A percentile compares a stretch with the other conserved stretches of the same genome.
phyloP scores from a whole-genome alignment of 2,329 filamentous ascomycete species.

The Curvularia sp. region DNA sequence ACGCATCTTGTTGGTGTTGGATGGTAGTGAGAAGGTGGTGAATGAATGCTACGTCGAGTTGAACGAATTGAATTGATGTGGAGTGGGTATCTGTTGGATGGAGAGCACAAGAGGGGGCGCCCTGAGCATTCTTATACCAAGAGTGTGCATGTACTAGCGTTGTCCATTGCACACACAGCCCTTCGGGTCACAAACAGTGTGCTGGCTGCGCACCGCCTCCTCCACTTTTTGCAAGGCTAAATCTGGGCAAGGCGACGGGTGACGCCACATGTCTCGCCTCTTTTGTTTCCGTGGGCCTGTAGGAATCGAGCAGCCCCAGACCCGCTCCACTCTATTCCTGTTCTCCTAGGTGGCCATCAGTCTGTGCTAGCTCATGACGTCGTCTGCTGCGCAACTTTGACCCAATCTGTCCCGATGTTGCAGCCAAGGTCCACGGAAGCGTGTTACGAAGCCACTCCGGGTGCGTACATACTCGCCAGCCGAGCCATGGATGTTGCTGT shows the following conservation, averaged over 20 bases:
- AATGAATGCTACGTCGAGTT: conserved; percentile 1
- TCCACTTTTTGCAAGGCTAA: conserved; percentile 21
- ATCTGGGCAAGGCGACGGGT: conserved; percentile 24
- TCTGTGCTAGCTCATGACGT: conserved; percentile 10
- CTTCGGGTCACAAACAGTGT: conserved; percentile 28
- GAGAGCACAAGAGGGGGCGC: conserved; percentile 18
- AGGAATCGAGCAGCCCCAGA: background rate
- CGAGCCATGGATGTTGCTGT: background rate
- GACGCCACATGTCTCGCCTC: conserved; percentile 31
- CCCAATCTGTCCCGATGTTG: background rate
- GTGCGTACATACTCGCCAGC: background rate
- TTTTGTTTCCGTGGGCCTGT: conserved; percentile 4
- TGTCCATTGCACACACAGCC: conserved; percentile 13
- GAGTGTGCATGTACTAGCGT: conserved; percentile 20
- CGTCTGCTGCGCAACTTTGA: background rate
- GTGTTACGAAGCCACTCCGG: background rate
- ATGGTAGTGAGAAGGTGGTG: background rate
- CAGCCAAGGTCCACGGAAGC: conserved; percentile 3
- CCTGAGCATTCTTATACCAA: conserved; percentile 26
- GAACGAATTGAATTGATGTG: conserved; percentile 19
- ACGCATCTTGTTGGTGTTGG: conserved; percentile 39
- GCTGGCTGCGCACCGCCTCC: conserved; percentile 31
- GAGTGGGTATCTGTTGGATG: conserved; percentile 17
- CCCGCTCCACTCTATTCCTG: background rate
- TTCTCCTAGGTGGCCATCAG: background rate